Base-by-base conservation (phyloP, 306 rosid genomes). In the Quercus bicolor region DNA sequence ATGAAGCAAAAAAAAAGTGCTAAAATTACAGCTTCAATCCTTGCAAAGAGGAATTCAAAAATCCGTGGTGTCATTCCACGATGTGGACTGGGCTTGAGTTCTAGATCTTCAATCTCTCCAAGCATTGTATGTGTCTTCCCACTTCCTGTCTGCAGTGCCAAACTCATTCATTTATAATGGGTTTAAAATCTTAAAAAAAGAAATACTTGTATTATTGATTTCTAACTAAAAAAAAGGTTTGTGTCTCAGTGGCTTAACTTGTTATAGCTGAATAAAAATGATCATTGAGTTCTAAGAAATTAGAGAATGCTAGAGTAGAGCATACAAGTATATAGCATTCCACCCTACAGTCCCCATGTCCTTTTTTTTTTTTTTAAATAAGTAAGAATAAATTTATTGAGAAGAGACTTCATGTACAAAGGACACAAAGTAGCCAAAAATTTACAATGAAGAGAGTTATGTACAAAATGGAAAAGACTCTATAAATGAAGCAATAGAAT, bases 121-220 rank as follows among this genome's bases (percentile, higher is more conserved):
- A 95, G 99, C 99, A 95, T 95, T 71, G 99, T 95, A 77, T 91
- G 84, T 70, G 99, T 95, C 90, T 95, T 95, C 69, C 99, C 99
- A 72, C 99, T 95, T 83, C 99, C 99, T 56, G 99, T 95, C 99
- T 95, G 87, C 91, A 87, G 75, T 56, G 86, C 72, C 51, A 45
- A 82, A 83, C 73, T 59, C 21, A 78, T 43, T 43, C 75, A 45
- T 72, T 74, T 34, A 72, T 82, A 74, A 83, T 66, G n/a, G 45
- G 33, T 54, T 69, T 34, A 31, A 31, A 60, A 21, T n/a, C 10
- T 66, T 4, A 3, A 66, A 33, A 34, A 16, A 33, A 4, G 2
- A 66, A 66, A 34, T 2, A 13, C 18, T 14, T 16, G 23, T 31
- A 5, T 59, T 26, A 64, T 16, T 16, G 9, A 15, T 29, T 14